These are phyloP conservation scores for Rhazya stricta DNA, from an alignment of 257 asterid species.

Conservation along the genomic window DNA sequence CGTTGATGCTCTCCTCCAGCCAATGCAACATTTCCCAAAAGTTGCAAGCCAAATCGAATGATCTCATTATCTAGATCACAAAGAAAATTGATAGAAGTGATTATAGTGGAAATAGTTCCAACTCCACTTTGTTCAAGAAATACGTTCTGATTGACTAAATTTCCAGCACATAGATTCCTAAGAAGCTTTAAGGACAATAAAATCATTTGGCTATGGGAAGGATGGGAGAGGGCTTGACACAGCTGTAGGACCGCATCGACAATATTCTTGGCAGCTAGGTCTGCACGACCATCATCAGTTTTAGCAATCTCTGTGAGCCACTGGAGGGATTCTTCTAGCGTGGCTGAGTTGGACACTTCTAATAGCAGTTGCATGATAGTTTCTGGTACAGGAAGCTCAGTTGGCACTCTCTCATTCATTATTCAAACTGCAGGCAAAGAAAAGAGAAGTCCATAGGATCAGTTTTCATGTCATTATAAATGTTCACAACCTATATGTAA, in stretches of 20 bases:
- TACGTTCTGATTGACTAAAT: slow-evolving; percentile 51
- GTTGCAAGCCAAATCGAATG: slow-evolving; percentile 57
- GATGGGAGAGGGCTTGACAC: slow-evolving; percentile 38
- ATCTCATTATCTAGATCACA: slow-evolving; percentile 36
- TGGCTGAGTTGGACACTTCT: slow-evolving; percentile 32
- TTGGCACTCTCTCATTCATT: slow-evolving; percentile 7
- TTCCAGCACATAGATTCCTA: slow-evolving; percentile 89
- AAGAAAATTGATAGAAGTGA: slow-evolving; percentile 29
- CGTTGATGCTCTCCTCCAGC: slow-evolving; percentile 56
- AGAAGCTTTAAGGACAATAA: slow-evolving; percentile 55
- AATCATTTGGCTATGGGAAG: slow-evolving; percentile 37
- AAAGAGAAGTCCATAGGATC: neutral
- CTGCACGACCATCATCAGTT: slow-evolving; percentile 49
- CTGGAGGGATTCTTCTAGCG: slow-evolving; percentile 44
- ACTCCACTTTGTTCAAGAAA: slow-evolving; percentile 65
- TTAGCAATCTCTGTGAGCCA: slow-evolving; percentile 53
- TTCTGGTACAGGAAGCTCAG: slow-evolving; percentile 27
- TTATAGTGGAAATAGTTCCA: slow-evolving; percentile 33
- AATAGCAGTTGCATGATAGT: slow-evolving; percentile 34
- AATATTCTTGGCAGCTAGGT: slow-evolving; percentile 46
- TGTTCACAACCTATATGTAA: neutral
- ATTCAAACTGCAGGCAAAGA: neutral
- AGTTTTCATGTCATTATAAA: neutral
- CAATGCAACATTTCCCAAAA: slow-evolving; percentile 70
- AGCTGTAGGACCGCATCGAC: slow-evolving; percentile 40